Conservation (phyloP, 768 basidiomycete genomes). For the Thelephora ganbajun region DNA sequence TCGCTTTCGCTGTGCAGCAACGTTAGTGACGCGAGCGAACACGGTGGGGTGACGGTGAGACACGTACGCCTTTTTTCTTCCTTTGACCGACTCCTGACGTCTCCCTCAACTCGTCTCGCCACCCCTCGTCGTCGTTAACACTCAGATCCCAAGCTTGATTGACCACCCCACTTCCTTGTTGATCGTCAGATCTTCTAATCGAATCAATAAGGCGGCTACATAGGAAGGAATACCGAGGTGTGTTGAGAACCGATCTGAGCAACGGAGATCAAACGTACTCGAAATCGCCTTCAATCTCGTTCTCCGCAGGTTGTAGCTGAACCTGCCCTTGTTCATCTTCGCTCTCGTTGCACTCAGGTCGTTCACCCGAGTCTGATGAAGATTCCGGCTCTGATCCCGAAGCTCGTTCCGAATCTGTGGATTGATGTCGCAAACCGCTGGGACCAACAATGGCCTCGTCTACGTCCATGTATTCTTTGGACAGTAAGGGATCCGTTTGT, state of each 20-base stretch:
- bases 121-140: slow-evolving; percentile 35
- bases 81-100: slow-evolving; percentile 59
- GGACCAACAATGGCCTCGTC: too few species aligned
- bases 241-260: neutral
- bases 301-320: neutral
- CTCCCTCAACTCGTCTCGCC: slow-evolving; percentile 58
- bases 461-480: too few species aligned
- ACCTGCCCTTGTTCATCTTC: neutral
- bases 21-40: neutral
- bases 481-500: too few species aligned
- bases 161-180: slow-evolving; percentile 30
- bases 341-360: slow-evolving; percentile 1
- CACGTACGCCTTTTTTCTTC: slow-evolving; percentile 29
- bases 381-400: too few species aligned
- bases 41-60: neutral
- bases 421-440: too few species aligned
- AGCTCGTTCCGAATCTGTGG: too few species aligned
- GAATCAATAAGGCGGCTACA: slow-evolving; percentile 53
- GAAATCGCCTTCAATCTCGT: slow-evolving; percentile 41
- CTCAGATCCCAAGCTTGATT: slow-evolving; percentile 59
- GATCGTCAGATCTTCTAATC: slow-evolving; percentile 40
- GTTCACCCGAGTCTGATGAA: neutral
- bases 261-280: slow-evolving; percentile 16
- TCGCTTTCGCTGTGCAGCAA: slow-evolving; percentile 21
- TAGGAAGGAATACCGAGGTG: neutral